A percentile compares a stretch with the other conserved stretches of the same genome.
Evolutionary conservation across 768 basidiomycete species (phyloP).

Genomic region (Tulasnella sp.): DNA sequence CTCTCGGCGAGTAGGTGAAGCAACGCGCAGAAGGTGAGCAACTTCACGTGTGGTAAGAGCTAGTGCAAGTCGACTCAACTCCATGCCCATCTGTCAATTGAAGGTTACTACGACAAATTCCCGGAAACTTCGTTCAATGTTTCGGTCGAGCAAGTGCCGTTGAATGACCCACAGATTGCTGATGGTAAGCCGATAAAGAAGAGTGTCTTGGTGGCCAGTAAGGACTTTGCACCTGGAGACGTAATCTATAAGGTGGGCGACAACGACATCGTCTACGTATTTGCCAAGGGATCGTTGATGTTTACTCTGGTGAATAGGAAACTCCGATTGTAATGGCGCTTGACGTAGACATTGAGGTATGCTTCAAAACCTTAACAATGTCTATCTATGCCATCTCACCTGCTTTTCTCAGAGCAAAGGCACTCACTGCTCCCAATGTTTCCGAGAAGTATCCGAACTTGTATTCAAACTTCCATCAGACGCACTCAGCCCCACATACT

Average conservation of each 20-base stretch:
- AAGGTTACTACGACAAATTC: conserved; percentile 65
- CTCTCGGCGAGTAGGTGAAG: conserved; percentile 40
- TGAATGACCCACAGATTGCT: conserved; percentile 4
- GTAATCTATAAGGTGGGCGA: conserved; percentile 76
- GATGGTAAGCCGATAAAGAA: conserved; percentile 22
- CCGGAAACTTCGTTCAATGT: conserved; percentile 66
- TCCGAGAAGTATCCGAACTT: conserved; percentile 43
- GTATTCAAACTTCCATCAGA: conserved; percentile 41
- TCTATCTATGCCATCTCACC: neutral
- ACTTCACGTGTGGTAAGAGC: neutral
- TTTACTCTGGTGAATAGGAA: conserved; percentile 41
- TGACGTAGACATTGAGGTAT: conserved; percentile 47
- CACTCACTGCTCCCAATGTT: conserved; percentile 63
- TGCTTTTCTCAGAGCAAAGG: conserved; percentile 39
- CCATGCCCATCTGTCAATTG: neutral
- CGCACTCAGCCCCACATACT: conserved; percentile 52
- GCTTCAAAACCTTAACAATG: neutral
- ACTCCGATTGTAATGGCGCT: conserved; percentile 59
- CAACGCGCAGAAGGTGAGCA: conserved; percentile 64
- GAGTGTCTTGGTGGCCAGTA: conserved; percentile 48
- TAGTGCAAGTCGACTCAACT: neutral
- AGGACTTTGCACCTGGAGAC: conserved; percentile 61
- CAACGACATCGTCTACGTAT: conserved; percentile 8
- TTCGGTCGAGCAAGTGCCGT: conserved; percentile 33
- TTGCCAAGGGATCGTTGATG: neutral